Conservation (phyloP, 768 basidiomycete genomes). For the Amanita polypyramis region DNA sequence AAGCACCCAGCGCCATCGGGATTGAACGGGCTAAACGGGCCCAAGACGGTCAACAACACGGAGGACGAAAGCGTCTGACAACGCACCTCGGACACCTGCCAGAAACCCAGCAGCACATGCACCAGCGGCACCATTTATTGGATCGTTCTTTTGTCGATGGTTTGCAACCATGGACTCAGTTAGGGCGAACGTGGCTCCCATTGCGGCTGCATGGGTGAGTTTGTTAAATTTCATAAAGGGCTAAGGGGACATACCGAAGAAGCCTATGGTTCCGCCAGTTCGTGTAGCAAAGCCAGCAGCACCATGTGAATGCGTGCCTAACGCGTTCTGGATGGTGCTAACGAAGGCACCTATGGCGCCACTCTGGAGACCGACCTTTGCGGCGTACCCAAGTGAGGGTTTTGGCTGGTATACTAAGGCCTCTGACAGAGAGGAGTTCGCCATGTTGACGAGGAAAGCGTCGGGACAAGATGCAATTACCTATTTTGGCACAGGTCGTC, state of each 20-base stretch:
- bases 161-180: slow-evolving; percentile 80
- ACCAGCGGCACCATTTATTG: slow-evolving; percentile 73
- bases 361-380: slow-evolving; percentile 50
- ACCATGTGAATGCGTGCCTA: slow-evolving; percentile 66
- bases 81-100: slow-evolving; percentile 69
- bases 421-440: slow-evolving; percentile 18
- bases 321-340: slow-evolving; percentile 67
- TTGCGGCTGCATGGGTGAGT: slow-evolving; percentile 52
- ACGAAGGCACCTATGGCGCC: slow-evolving; percentile 58
- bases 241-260: slow-evolving; percentile 61
- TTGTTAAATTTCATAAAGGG: background rate
- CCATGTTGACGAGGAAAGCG: slow-evolving; percentile 21
- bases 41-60: background rate
- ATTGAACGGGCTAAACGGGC: slow-evolving; percentile 60
- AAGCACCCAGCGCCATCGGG: slow-evolving; percentile 72
- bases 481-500: too few species aligned
- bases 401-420: slow-evolving; percentile 34
- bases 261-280: slow-evolving; percentile 82
- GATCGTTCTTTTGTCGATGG: slow-evolving; percentile 66
- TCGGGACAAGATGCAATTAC: too few species aligned
- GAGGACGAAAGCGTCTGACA: background rate
- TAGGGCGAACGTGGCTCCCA: slow-evolving; percentile 80
- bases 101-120: slow-evolving; percentile 92
- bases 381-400: slow-evolving; percentile 43
- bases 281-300: slow-evolving; percentile 82